A percentile compares a stretch with the other conserved stretches of the same genome.
phyloP scores from a whole-genome alignment of 116 monocot genomes.

The Posidonia oceanica region DNA sequence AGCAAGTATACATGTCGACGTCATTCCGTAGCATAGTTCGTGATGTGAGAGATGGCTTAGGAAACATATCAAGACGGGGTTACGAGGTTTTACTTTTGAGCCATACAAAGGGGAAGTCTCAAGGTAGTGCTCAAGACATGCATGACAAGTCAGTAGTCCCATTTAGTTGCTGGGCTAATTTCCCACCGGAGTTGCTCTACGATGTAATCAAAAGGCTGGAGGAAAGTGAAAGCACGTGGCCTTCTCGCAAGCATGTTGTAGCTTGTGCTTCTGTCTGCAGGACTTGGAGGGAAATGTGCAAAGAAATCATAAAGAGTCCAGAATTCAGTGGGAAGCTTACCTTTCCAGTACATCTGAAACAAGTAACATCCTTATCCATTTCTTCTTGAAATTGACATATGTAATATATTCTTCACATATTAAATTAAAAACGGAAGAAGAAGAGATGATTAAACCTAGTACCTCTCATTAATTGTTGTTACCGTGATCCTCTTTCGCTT shows the following conservation, averaged over 20 bases:
- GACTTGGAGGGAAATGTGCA: constrained; percentile 45
- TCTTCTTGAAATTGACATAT: not conserved
- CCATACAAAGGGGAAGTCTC: constrained; percentile 24
- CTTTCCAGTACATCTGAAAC: constrained; percentile 42
- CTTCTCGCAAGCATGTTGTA: constrained; percentile 40
- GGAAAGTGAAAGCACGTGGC: constrained; percentile 40
- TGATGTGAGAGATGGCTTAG: constrained; percentile 52
- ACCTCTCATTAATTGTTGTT: not conserved
- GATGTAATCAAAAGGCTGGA: constrained; percentile 51
- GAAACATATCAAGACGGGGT: constrained; percentile 49
- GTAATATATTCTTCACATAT: too few relatives aligned
- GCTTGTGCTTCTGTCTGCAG: constrained; percentile 51
- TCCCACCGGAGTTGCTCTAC: constrained; percentile 41
- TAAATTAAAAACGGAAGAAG: too few relatives aligned
- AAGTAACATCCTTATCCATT: constrained; percentile 16
- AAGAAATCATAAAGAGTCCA: constrained; percentile 43
- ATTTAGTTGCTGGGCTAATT: constrained; percentile 37
- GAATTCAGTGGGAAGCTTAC: constrained; percentile 47
- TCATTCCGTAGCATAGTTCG: constrained; percentile 52
- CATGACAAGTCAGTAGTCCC: constrained; percentile 9
- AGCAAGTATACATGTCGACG: constrained; percentile 13
- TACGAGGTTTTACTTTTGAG: constrained; percentile 44
- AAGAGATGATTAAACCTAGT: too few relatives aligned
- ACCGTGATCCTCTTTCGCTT: not conserved
- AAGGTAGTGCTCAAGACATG: constrained; percentile 23